phyloP scores from a whole-genome alignment of 495 filamentous ascomycete species.

The Bacidia rubella region DNA sequence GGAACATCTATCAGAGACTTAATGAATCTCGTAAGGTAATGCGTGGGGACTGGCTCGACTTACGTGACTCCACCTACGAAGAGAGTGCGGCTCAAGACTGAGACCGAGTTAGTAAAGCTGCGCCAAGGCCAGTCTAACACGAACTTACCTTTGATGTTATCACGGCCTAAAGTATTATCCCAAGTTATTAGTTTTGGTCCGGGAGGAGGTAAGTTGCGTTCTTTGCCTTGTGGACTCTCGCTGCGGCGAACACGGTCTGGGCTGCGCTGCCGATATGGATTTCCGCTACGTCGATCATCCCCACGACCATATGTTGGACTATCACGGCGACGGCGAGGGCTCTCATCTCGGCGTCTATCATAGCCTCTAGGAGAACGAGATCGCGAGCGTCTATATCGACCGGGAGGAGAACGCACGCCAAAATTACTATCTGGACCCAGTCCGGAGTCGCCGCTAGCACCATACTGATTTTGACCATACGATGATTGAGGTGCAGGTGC shows the following conservation, averaged over 20 bases:
- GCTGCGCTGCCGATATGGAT: slow-evolving; percentile 75
- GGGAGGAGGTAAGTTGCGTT: slow-evolving; percentile 40
- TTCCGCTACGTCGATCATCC: slow-evolving; percentile 37
- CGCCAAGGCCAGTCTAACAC: slow-evolving; percentile 4
- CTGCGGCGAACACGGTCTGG: slow-evolving; percentile 53
- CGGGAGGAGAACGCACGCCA: slow-evolving; percentile 40
- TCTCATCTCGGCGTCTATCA: slow-evolving; percentile 48
- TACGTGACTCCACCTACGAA: slow-evolving; percentile 94
- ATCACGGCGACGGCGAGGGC: slow-evolving; percentile 46
- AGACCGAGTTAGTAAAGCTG: not conserved
- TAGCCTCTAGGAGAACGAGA: slow-evolving; percentile 63
- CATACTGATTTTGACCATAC: slow-evolving; percentile 20
- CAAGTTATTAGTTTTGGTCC: slow-evolving; percentile 68
- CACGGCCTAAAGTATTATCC: slow-evolving; percentile 57
- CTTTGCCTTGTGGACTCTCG: slow-evolving; percentile 42
- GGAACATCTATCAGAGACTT: slow-evolving; percentile 39
- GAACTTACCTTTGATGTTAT: slow-evolving; percentile 62
- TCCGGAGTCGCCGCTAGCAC: slow-evolving; percentile 29
- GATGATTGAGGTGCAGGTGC: slow-evolving; percentile 12
- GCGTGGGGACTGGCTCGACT: no score
- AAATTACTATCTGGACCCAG: slow-evolving; percentile 47
- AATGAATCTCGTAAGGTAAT: no score
- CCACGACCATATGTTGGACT: slow-evolving; percentile 54
- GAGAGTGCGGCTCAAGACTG: slow-evolving; percentile 79
- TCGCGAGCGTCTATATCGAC: slow-evolving; percentile 48